Evolutionary conservation across 768 basidiomycete species (phyloP), one percentile per base, ranked within the genome.

Genomic region (Tylopilus intermedius): DNA sequence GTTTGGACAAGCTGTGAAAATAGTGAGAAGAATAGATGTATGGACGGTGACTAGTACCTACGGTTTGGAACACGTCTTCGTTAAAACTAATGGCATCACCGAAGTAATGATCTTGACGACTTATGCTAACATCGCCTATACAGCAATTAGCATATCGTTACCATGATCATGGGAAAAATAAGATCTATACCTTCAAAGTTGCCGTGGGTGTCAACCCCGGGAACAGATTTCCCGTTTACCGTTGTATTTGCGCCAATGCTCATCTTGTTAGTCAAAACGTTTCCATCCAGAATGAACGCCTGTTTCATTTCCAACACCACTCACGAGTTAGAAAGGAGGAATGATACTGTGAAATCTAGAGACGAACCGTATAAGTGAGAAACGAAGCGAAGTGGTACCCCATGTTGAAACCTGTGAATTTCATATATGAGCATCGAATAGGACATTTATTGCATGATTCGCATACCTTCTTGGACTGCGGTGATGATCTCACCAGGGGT

Each of bases 191-290:
- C 61, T 58, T 64, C 64, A 26, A 63, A 60, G 30, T 51, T 60
- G 4, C 64, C 56, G 10, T 66, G 63, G 18, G 50, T 63, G 15
- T 52, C 56, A 2, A 64, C 45, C 8, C 64, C 61, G 0, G 55
- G 50, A 42, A 50, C 48, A 42, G 53, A n/a, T 18, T 38, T 10
- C 29, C 8, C 27, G 0, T 51, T 15, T n/a, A 8, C 30, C 30
- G 63, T 64, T 6, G 47, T 39, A n/a, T 64, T 64, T 38, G 49
- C 51, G 42, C 55, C 62, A 13, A 63, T 62, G 49, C 51, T 62
- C 63, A 63, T 63, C 55, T 59, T 39, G 24, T 65, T 65, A 8
- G 62, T 63, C 51, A 62, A 47, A 15, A 57, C 60, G 30, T 65
- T 64, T 5, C 62, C 62, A 13, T 64, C 62, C 2, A 65, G 58